Evolutionary conservation across 208 protist genomes (phyloP).

Genomic region (Leishmania major): DNA sequence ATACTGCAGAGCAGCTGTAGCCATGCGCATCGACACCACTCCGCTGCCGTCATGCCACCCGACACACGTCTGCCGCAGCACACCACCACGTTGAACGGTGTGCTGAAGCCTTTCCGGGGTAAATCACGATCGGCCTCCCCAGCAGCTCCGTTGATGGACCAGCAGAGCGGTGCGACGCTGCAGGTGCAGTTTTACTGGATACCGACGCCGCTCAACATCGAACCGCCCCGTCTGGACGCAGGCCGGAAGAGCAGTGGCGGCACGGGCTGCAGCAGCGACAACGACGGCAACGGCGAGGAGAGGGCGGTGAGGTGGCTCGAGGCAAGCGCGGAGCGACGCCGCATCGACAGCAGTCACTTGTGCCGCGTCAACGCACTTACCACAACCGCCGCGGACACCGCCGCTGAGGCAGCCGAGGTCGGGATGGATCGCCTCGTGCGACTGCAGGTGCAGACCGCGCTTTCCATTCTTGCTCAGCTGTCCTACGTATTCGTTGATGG

Average conservation of each 20-base stretch:
- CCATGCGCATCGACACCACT: background rate
- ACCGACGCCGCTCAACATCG: constrained; percentile 17
- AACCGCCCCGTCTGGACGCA: constrained; percentile 7
- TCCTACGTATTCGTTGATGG: constrained; percentile 28
- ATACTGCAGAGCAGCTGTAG: constrained; percentile 35
- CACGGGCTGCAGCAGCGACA: background rate
- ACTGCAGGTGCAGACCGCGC: constrained; percentile 19
- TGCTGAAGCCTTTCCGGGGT: background rate
- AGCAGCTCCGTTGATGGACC: constrained; percentile 7
- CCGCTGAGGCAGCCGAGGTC: background rate
- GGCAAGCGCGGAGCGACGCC: background rate
- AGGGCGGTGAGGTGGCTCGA: background rate
- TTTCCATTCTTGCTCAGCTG: constrained; percentile 22
- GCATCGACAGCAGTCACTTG: background rate
- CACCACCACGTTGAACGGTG: background rate
- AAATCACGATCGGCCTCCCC: background rate
- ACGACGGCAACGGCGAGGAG: constrained; percentile 1
- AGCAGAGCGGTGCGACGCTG: constrained; percentile 27
- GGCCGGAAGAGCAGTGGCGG: background rate
- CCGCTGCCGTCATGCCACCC: background rate
- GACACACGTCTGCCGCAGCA: background rate
- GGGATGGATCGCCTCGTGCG: background rate
- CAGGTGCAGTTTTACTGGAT: constrained; percentile 38
- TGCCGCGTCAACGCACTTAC: background rate
- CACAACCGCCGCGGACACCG: background rate